A percentile compares a stretch with the other conserved stretches of the same genome.
Conservation (phyloP, 257 asterid genomes). For the Avicennia marina region DNA sequence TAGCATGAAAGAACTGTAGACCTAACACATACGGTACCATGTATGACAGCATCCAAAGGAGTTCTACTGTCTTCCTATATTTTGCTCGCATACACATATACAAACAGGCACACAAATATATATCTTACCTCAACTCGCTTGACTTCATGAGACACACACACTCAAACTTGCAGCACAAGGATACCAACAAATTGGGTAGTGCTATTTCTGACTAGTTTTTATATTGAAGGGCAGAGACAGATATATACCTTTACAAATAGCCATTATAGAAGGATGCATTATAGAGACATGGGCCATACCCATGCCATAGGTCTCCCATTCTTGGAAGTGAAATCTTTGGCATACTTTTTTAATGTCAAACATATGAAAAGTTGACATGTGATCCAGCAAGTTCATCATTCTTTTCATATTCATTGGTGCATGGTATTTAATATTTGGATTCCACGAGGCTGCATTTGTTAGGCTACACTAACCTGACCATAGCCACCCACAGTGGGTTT, state of each 20-base stretch:
- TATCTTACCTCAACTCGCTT: conserved; percentile 2
- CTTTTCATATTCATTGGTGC: background rate
- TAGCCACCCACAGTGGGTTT: too few species aligned
- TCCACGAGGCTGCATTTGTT: too few species aligned
- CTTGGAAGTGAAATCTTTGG: conserved; percentile 23
- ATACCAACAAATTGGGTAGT: conserved; percentile 18
- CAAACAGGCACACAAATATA: too few species aligned
- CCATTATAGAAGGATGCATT: conserved; percentile 16
- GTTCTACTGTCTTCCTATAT: background rate
- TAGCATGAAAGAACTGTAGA: background rate
- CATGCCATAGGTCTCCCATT: conserved; percentile 6
- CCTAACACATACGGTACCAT: background rate
- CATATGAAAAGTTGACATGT: conserved; percentile 15
- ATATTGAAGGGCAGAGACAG: conserved; percentile 28
- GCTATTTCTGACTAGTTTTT: too few species aligned
- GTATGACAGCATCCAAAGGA: background rate
- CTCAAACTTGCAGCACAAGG: conserved; percentile 22
- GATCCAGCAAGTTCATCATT: conserved; percentile 3
- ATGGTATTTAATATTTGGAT: too few species aligned
- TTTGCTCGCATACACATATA: background rate
- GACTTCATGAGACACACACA: conserved; percentile 17
- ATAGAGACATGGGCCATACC: conserved; percentile 19
- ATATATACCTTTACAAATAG: conserved; percentile 21
- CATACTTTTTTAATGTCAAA: conserved; percentile 16
- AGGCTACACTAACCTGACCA: too few species aligned